Evolutionary conservation across 306 rosid genomes (phyloP).

Genomic region (Pyrus betulifolia): DNA sequence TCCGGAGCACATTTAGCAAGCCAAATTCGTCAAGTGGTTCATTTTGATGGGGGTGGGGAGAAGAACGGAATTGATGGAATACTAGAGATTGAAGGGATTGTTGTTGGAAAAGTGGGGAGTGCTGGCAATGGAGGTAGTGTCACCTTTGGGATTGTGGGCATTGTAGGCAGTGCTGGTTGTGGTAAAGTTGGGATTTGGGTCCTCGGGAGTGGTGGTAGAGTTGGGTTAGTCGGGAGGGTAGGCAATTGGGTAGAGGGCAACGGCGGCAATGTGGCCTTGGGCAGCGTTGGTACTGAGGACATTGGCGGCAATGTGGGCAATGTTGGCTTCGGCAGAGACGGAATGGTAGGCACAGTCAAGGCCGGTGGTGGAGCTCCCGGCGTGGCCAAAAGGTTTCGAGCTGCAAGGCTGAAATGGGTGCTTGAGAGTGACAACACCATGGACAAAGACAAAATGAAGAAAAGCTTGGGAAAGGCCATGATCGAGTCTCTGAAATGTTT

Average conservation of each 20-base stretch:
- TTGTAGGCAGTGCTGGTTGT: not conserved
- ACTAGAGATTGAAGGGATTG: not conserved
- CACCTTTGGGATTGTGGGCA: not conserved
- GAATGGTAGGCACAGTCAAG: not conserved
- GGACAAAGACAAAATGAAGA: not conserved
- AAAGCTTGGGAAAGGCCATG: not conserved
- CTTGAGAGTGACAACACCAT: not conserved
- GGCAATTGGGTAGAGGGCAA: slow-evolving; percentile 5
- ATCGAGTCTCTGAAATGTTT: not conserved
- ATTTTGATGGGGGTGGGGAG: slow-evolving; percentile 9
- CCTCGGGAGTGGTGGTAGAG: not conserved
- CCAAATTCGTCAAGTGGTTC: not conserved
- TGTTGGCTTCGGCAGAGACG: slow-evolving; percentile 4
- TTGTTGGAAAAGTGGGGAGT: slow-evolving; percentile 3
- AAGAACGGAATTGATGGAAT: not conserved
- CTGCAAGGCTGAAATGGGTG: not conserved
- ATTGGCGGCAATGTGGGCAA: not conserved
- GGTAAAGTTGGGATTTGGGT: slow-evolving; percentile 1
- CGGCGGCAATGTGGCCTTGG: slow-evolving; percentile 9
- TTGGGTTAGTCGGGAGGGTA: not conserved
- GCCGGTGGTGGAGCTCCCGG: not conserved
- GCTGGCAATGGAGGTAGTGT: slow-evolving; percentile 4
- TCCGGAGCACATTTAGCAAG: not conserved
- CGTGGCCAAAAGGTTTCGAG: slow-evolving; percentile 15
- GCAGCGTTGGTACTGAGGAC: slow-evolving; percentile 8